Evolutionary conservation across 495 filamentous ascomycete genomes (phyloP).

Genomic region (Lepraria neglecta): DNA sequence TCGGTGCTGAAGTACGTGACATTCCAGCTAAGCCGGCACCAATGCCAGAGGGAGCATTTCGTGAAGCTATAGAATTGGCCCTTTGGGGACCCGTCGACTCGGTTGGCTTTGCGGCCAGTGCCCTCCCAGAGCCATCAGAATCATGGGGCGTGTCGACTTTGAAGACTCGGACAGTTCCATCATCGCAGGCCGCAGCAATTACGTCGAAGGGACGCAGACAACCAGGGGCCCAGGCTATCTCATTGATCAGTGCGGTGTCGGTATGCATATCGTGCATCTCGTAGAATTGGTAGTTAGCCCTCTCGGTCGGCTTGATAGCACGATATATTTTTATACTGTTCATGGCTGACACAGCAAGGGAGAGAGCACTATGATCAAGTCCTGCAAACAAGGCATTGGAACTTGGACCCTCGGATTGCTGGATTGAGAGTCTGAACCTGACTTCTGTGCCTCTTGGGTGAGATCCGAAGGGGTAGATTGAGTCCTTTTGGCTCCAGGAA

Average conservation of each 20-base stretch:
- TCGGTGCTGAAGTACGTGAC: conserved; percentile 31
- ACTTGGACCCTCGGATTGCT: conserved; percentile 73
- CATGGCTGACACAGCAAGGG: conserved; percentile 78
- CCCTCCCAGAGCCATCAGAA: neutral
- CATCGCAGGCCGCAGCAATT: conserved; percentile 85
- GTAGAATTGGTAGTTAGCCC: conserved; percentile 56
- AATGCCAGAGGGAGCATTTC: conserved; percentile 43
- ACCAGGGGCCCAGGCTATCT: conserved; percentile 87
- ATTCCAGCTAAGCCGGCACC: conserved; percentile 45
- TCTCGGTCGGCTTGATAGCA: conserved; percentile 38
- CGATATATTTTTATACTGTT: conserved; percentile 73
- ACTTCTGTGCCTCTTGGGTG: conserved; percentile 72
- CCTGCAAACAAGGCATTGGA: conserved; percentile 70
- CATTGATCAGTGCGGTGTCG: conserved; percentile 71
- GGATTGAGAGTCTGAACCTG: conserved; percentile 75
- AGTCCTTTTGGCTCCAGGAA: conserved; percentile 68
- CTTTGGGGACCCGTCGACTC: neutral
- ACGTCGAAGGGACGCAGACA: conserved; percentile 82
- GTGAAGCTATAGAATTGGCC: conserved; percentile 1
- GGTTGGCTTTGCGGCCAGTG: neutral
- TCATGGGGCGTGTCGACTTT: conserved; percentile 57
- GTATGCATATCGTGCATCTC: conserved; percentile 62
- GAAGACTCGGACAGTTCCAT: conserved; percentile 81
- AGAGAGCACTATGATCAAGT: conserved; percentile 64
- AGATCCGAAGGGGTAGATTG: conserved; percentile 55